phyloP scores from a whole-genome alignment of 768 basidiomycete species.

The Lactarius akahatsu region DNA sequence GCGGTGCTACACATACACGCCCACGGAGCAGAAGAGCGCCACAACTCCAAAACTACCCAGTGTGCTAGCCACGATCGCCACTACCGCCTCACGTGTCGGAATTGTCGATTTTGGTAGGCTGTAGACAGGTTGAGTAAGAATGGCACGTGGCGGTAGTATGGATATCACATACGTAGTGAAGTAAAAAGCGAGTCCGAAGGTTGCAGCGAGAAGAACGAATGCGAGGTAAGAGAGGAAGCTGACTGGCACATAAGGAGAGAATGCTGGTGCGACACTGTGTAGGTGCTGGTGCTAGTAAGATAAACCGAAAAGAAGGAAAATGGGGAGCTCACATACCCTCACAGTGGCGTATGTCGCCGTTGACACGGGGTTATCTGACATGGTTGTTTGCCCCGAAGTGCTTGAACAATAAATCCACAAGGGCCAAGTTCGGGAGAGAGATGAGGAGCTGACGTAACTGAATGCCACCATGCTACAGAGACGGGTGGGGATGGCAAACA shows the following conservation, averaged over 20 bases:
- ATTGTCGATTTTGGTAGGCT: slow-evolving; percentile 76
- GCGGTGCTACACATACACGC: slow-evolving; percentile 71
- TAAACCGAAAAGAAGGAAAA: slow-evolving; percentile 12
- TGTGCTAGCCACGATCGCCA: slow-evolving; percentile 70
- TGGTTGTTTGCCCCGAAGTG: slow-evolving; percentile 36
- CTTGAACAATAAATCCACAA: background rate
- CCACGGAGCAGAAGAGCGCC: slow-evolving; percentile 81
- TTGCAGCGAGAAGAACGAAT: slow-evolving; percentile 64
- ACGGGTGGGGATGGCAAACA: slow-evolving; percentile 48
- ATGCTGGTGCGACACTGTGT: slow-evolving; percentile 66
- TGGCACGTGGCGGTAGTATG: slow-evolving; percentile 7
- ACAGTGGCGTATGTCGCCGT: slow-evolving; percentile 46
- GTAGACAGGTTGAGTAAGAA: slow-evolving; percentile 27
- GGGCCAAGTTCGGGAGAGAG: background rate
- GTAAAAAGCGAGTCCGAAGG: slow-evolving; percentile 87
- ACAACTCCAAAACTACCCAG: slow-evolving; percentile 89
- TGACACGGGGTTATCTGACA: slow-evolving; percentile 40
- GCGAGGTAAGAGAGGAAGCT: slow-evolving; percentile 71
- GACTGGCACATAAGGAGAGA: slow-evolving; percentile 68
- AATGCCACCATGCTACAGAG: slow-evolving; percentile 29
- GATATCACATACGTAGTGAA: slow-evolving; percentile 69
- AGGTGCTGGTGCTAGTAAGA: slow-evolving; percentile 45
- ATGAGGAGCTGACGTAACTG: slow-evolving; percentile 44
- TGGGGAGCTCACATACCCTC: slow-evolving; percentile 43
- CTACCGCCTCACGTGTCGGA: slow-evolving; percentile 62